These are phyloP conservation scores for Iberis pinnata DNA, from an alignment of 345 rosid genomes.

Conservation along the genomic window DNA sequence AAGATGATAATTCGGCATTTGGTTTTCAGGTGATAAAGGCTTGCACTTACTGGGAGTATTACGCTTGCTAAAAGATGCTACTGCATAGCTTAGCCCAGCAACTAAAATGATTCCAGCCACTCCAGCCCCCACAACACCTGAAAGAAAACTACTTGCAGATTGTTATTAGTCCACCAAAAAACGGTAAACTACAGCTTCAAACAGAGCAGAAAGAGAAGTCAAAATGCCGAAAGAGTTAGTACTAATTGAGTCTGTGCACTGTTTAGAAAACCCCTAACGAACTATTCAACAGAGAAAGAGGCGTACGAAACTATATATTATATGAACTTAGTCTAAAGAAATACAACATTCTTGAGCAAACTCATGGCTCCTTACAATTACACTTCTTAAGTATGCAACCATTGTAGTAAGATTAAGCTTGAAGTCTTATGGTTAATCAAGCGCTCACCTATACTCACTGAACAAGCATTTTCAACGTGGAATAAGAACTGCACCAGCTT, in stretches of 20 bases:
- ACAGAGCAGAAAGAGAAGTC: neutral
- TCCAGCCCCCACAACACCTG: conserved; percentile 83
- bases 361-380: neutral
- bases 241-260: neutral
- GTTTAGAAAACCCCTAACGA: neutral
- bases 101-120: conserved; percentile 55
- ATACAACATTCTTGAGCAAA: neutral
- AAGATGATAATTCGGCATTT: neutral
- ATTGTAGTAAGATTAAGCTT: neutral
- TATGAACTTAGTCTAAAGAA: neutral
- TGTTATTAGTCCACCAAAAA: conserved; percentile 55
- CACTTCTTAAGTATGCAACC: neutral
- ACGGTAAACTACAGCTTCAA: conserved; percentile 17
- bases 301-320: too few species aligned
- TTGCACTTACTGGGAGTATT: conserved; percentile 50
- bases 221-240: neutral
- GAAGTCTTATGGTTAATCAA: neutral
- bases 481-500: too few species aligned
- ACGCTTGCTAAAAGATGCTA: conserved; percentile 50
- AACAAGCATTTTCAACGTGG: neutral
- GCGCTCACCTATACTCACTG: neutral
- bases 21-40: too few species aligned
- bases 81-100: conserved; percentile 53
- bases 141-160: conserved; percentile 56
- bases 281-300: too few species aligned